A percentile compares a stretch with the other conserved stretches of the same genome.
Conservation (phyloP, 2,329 filamentous ascomycete species). For the Colletotrichum filicis region DNA sequence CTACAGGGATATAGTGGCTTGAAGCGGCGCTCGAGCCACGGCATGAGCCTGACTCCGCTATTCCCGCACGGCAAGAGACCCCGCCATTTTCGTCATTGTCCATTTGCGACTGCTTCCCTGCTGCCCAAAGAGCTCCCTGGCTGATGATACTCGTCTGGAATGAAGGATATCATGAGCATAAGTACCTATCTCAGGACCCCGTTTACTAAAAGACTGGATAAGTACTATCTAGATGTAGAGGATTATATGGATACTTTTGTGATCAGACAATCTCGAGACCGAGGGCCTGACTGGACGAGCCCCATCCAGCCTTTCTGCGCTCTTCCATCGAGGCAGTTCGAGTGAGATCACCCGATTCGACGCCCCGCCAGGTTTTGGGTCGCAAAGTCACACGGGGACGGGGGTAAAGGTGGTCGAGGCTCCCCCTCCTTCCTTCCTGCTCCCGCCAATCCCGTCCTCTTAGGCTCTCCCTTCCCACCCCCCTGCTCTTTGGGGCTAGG, state of each 20-base stretch:
- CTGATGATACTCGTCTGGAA: not conserved
- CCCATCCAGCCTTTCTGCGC: conserved; percentile 29
- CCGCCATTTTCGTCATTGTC: conserved; percentile 35
- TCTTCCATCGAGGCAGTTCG: conserved; percentile 28
- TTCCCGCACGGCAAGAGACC: conserved; percentile 30
- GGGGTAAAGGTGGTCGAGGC: conserved; percentile 17
- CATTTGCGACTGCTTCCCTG: conserved; percentile 7
- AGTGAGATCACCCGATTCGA: conserved; percentile 34
- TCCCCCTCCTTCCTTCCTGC: not conserved
- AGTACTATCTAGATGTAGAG: not conserved
- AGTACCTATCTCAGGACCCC: not conserved
- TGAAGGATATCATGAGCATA: not conserved
- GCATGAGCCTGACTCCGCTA: conserved; percentile 32
- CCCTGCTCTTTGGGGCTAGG: not conserved
- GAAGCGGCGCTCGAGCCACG: conserved; percentile 24
- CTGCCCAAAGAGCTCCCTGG: not conserved
- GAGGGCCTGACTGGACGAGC: conserved; percentile 5
- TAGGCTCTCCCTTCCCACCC: not conserved
- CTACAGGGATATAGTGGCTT: conserved; percentile 1
- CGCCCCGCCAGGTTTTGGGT: conserved; percentile 27
- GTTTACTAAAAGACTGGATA: not conserved
- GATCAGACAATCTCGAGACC: not conserved
- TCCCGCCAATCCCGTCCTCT: not conserved
- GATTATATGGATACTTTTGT: not conserved
- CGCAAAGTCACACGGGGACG: conserved; percentile 24